Evolutionary conservation across 768 basidiomycete species (phyloP), one percentile per base, ranked within the genome.

Genomic region (Cubamyces sp.): DNA sequence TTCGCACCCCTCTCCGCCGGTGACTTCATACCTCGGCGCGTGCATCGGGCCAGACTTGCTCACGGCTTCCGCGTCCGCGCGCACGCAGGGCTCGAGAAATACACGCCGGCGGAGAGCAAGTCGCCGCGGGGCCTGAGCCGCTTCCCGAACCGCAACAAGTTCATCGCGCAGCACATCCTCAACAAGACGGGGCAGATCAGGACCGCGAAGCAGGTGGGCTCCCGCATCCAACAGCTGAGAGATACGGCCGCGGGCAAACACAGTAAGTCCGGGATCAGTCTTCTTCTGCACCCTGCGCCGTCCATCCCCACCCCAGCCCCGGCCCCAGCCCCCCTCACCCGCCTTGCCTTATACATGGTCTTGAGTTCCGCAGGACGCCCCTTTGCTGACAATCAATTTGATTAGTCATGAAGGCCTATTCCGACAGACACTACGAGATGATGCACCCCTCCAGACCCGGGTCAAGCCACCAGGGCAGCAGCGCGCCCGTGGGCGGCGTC

Each of bases 181-280:
- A 78, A 79, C 39, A 82, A 81, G 64, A 92, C 90, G 0, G 88
- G 90, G 23, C 85, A 87, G 71, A 78, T 81, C 62, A 81, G 90
- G 61, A 87, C 87, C 8, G 83, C 90, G 23, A 91, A 91, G 72
- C 90, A 91, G 74, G 90, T 92, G 49, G 90, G 90, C 60, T 90
- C 87, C 69, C 87, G 90, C 57, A 77, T 92, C 34, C 90, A 92
- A 70, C 90, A 91, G 69, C 81, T 92, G 54, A 77, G 88, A 66
- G 89, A 92, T 72, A 87, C 88, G 2, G 82, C 85, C 66, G 85
- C 87, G 50, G 89, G 88, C 41, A 88, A 87, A 72, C 78, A 83
- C 71, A 77, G 90, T 91, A 71, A 74, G 88, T 67, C 61, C 59
- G 55, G 57, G 3, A 30, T 16, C 18, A 16, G 42, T 47, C 12